Conservation (phyloP, 257 asterid species). For the Eustoma russellianum region DNA sequence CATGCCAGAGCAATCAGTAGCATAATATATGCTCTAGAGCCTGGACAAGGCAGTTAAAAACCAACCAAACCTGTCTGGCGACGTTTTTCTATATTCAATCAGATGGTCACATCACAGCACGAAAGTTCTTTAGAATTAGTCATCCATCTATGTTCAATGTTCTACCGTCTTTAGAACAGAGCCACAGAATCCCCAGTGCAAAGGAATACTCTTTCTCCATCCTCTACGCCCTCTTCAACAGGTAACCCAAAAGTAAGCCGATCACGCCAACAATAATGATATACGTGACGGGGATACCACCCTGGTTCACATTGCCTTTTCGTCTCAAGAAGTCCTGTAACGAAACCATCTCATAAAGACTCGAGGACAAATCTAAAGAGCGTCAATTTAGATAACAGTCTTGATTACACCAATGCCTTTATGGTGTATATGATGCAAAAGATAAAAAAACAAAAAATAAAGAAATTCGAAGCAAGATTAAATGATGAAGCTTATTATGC, state of each 20-base stretch:
- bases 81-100: slow-evolving; percentile 32
- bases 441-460: too few relatives aligned
- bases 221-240: slow-evolving; percentile 55
- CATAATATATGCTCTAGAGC: slow-evolving; percentile 38
- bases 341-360: too few relatives aligned
- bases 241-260: slow-evolving; percentile 69
- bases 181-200: slow-evolving; percentile 12
- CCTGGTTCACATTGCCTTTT: slow-evolving; percentile 37
- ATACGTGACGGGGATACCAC: slow-evolving; percentile 61
- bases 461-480: too few relatives aligned
- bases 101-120: slow-evolving; percentile 41
- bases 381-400: too few relatives aligned
- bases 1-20: slow-evolving; percentile 23
- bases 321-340: slow-evolving; percentile 71
- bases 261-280: slow-evolving; percentile 58
- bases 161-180: slow-evolving; percentile 28
- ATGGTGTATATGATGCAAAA: too few relatives aligned
- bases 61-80: slow-evolving; percentile 23
- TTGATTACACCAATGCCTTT: too few relatives aligned
- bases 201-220: slow-evolving; percentile 1
- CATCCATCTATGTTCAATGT: slow-evolving; percentile 24
- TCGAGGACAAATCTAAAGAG: too few relatives aligned
- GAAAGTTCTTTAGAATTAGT: slow-evolving; percentile 26
- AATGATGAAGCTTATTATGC: too few relatives aligned
- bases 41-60: slow-evolving; percentile 35